Evolutionary conservation across 176 grass and related monocot genomes (phyloP), one percentile per base, ranked within the genome.

Genomic region (Eleusine indica): DNA sequence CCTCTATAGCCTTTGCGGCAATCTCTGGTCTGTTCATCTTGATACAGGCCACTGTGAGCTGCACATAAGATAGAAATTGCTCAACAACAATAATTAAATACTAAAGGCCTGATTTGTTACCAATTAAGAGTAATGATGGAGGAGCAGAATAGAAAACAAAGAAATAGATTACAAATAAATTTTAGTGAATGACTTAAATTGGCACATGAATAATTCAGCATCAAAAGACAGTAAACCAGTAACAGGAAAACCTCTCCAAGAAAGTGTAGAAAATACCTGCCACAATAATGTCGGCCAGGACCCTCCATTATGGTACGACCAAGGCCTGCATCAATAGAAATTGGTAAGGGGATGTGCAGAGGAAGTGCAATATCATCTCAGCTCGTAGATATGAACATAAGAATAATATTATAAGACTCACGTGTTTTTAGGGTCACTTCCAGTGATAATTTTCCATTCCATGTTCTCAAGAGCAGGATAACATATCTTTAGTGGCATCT

Each of bases 291-390:
- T 97, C 79, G 94, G 94, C 94, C 94, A 97, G 71, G 94, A 94
- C 41, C 94, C 94, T 88, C 91, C 94, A 69, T 97, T 97, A 83
- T 97, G 94, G 71, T 97, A 97, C 11, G 94, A 97, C 94, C 94
- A 97, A 86, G 91, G 89, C 71, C 94, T 97, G 77, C 56, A 71
- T 49, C 69, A 88, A 89, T 25, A 62, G 9, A 87, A 82, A 81
- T 18, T n/a, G 40, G 10, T 46, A 80, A 80, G 61, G 43, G 38
- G 8, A 83, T 47, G 16, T 29, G 25, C 40, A 62, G 43, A 41
- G 18, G 21, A 47, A 61, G 62, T 60, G 29, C 19, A 87, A 39
- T 52, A 86, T 54, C 44, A 35, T 32, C 46, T 53, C 39, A 72
- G 18, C 47, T 25, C 49, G 35, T 79, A 52, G 39, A 18, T 12